Conservation (phyloP, 2,329 filamentous ascomycete species). For the Ciborinia camelliae region DNA sequence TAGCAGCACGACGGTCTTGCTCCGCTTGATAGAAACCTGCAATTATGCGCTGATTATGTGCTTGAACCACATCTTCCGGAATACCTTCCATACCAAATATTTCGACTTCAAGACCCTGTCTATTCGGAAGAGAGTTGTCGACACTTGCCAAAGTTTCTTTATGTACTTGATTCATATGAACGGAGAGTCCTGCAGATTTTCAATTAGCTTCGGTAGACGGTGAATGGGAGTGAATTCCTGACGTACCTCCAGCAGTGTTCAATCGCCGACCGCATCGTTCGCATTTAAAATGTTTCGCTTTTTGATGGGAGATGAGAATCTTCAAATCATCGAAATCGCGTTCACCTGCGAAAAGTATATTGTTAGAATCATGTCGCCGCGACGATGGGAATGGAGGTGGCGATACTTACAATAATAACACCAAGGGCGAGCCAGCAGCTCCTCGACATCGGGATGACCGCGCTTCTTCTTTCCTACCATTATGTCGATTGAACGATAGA, state of each 20-base stretch:
- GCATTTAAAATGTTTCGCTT: constrained; percentile 99
- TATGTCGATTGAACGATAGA: constrained; percentile 24
- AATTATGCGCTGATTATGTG: constrained; percentile 83
- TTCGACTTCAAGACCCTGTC: constrained; percentile 82
- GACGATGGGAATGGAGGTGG: constrained; percentile 9
- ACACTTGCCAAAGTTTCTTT: constrained; percentile 86
- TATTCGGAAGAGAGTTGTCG: constrained; percentile 87
- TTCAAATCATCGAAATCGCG: constrained; percentile 97
- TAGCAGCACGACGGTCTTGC: constrained; percentile 74
- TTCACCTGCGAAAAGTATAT: constrained; percentile 58
- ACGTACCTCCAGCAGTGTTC: constrained; percentile 88
- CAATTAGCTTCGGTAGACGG: constrained; percentile 14
- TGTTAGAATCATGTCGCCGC: background rate
- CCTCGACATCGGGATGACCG: constrained; percentile 79
- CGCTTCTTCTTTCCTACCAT: constrained; percentile 89
- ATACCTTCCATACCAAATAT: constrained; percentile 99
- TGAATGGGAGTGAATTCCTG: background rate
- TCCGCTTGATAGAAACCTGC: constrained; percentile 82
- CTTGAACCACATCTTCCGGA: constrained; percentile 76
- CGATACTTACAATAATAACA: constrained; percentile 82
- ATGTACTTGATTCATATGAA: constrained; percentile 98
- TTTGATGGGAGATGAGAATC: constrained; percentile 94
- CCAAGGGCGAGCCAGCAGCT: constrained; percentile 84
- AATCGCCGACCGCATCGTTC: constrained; percentile 82
- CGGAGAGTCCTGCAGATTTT: constrained; percentile 67